Evolutionary conservation across 2,329 filamentous ascomycete species (phyloP).

Genomic region (Harringtonia lauricola): DNA sequence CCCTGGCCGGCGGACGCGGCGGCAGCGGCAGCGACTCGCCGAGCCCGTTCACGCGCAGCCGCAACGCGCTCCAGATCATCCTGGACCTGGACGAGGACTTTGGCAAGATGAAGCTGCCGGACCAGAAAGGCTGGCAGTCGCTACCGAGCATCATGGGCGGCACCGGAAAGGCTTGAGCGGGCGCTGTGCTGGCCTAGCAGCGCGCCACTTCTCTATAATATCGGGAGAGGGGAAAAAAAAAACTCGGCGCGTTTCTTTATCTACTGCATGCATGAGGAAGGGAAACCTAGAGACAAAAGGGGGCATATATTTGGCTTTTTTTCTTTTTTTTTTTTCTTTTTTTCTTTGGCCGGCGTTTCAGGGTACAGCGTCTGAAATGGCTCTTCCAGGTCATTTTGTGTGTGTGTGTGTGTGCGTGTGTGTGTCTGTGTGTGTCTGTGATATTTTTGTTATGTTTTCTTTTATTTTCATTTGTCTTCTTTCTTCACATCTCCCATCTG

Average conservation of each 20-base stretch:
- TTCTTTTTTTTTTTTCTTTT: not conserved
- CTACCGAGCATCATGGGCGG: constrained; percentile 39
- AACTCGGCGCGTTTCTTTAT: not conserved
- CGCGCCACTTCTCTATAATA: too few species aligned
- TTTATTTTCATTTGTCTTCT: not conserved
- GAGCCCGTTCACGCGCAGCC: constrained; percentile 49
- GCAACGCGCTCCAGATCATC: constrained; percentile 92
- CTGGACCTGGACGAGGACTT: constrained; percentile 91
- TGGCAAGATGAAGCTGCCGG: constrained; percentile 57
- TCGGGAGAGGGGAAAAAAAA: too few species aligned
- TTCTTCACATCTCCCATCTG: not conserved
- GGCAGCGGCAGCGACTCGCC: constrained; percentile 49
- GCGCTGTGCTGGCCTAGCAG: too few species aligned
- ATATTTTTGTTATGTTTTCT: not conserved
- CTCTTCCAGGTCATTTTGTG: too few species aligned
- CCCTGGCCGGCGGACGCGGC: not conserved
- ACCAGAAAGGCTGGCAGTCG: constrained; percentile 40
- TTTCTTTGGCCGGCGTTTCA: not conserved
- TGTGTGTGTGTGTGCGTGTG: not conserved
- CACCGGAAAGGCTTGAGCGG: constrained; percentile 6
- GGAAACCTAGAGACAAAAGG: not conserved
- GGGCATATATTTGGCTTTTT: not conserved
- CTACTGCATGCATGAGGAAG: not conserved
- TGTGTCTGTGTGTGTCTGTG: not conserved
- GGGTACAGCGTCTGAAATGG: not conserved